Conservation (phyloP, 2,329 filamentous ascomycete genomes). For the Phyllosticta citribraziliensis region DNA sequence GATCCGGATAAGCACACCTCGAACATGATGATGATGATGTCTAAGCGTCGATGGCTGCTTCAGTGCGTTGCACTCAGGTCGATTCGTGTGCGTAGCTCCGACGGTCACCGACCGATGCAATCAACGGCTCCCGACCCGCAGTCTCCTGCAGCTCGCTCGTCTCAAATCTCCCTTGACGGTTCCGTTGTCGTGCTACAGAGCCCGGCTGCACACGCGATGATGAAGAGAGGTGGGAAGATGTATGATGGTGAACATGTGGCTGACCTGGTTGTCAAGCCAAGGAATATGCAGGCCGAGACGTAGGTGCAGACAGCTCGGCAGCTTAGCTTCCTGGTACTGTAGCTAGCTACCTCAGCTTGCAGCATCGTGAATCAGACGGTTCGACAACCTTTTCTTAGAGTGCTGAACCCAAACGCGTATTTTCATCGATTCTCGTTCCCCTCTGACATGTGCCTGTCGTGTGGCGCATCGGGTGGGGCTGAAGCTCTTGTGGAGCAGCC, state of each 20-base stretch:
- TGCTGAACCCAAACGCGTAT: too few species aligned
- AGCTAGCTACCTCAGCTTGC: too few species aligned
- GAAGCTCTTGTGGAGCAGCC: not conserved
- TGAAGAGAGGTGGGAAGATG: not conserved
- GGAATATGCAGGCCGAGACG: not conserved
- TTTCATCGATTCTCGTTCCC: too few species aligned
- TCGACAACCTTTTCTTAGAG: too few species aligned
- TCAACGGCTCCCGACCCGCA: not conserved
- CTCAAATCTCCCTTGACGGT: not conserved
- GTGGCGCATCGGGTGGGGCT: not conserved
- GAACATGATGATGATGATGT: constrained; percentile 13
- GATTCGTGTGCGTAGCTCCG: not conserved
- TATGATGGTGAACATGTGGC: not conserved
- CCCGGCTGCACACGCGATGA: not conserved
- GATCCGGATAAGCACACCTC: constrained; percentile 11
- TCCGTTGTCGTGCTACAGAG: not conserved
- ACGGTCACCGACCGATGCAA: not conserved
- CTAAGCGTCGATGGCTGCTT: not conserved
- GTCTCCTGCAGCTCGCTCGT: not conserved
- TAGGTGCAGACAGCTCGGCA: not conserved
- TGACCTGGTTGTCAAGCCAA: not conserved
- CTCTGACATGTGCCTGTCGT: not conserved
- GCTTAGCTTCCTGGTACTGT: not conserved
- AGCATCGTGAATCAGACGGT: too few species aligned
- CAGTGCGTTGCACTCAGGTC: not conserved